Evolutionary conservation across 2,329 filamentous ascomycete species (phyloP), one percentile per base, ranked within the genome.

Genomic region (Exophiala sp.): DNA sequence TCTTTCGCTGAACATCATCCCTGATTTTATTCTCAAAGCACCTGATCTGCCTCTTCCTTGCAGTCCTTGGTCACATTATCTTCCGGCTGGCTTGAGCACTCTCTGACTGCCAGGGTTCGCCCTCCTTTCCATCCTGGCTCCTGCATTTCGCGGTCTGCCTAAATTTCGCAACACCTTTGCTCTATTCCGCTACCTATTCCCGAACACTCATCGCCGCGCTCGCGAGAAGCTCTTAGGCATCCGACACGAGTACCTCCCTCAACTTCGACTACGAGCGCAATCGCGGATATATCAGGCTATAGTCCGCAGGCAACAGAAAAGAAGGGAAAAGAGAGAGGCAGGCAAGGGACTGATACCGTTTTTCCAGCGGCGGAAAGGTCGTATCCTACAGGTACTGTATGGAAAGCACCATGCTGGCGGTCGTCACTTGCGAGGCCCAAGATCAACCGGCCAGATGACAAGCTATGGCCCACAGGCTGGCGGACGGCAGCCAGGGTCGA

Each of bases 271-370:
- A 64, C 75, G 77, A 46, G 70, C 87, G 7, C 88, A 95, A 68
- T 83, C 83, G 30, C 80, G 82, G 48, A 81, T 95, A 57, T 94
- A 93, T 65, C 77, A 77, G 39, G 86, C 83, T 56, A 75, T 94
- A 49, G 71, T 90, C 55, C 74, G 76, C 59, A 78, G 79, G 43
- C 83, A 88, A 67, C 73, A 70, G 41, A 76, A 71, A 59, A 73
- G 76, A 53, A 67, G 69, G 58, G 71, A 76, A 57, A 70, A 72
- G 64, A 72, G 67, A 56, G 70, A 60, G 68, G 72, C 59, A 66
- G 74, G 62, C 62, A 78, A 62, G 67, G 77, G 57, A 61, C 54
- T 77, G 14, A 70, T 73, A 45, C 62, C 68, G 43, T 64, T 65
- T 45, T 45, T 66, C 30, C 70, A 68, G 62, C 62, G 56, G 65